A percentile compares a stretch with the other conserved stretches of the same genome.
Evolutionary conservation across 2,329 filamentous ascomycete genomes (phyloP).

Genomic region (Verruconis gallopava): DNA sequence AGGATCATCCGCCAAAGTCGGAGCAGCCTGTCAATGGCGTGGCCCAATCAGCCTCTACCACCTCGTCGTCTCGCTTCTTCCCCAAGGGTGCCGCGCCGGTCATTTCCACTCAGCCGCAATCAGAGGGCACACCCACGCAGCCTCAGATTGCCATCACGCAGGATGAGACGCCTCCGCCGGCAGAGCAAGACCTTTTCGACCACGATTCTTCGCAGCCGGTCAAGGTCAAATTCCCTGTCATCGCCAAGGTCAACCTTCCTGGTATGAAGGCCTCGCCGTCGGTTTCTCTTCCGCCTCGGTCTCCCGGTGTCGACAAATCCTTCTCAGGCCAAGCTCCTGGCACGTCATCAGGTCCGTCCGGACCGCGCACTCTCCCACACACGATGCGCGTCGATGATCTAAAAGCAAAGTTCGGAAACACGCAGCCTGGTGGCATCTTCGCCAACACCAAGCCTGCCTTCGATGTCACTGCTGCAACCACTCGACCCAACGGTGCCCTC

Average conservation of each 20-base stretch:
- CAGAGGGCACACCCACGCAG: not conserved
- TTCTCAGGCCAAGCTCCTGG: not conserved
- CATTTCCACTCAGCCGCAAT: not conserved
- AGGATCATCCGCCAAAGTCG: not conserved
- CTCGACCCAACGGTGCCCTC: conserved; percentile 1
- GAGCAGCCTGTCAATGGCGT: not conserved
- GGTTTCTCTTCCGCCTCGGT: not conserved
- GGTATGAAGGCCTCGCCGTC: not conserved
- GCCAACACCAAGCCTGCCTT: conserved; percentile 1
- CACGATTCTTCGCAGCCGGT: not conserved
- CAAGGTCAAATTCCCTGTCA: not conserved
- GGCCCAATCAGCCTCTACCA: not conserved
- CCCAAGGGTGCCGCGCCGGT: not conserved
- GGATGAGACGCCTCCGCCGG: not conserved
- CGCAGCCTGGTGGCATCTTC: not conserved
- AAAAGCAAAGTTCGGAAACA: not conserved
- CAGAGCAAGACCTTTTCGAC: not conserved
- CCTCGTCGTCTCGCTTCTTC: not conserved
- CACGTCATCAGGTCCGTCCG: not conserved
- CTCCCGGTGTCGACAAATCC: not conserved
- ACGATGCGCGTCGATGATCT: not conserved
- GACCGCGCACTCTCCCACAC: not conserved
- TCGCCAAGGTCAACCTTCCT: conserved; percentile 3
- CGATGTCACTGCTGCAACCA: not conserved
- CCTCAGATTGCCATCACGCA: not conserved